A percentile compares a stretch with the other conserved stretches of the same genome.
Conservation (phyloP, 2,329 filamentous ascomycete genomes). For the Chalaropsis ovoidea region DNA sequence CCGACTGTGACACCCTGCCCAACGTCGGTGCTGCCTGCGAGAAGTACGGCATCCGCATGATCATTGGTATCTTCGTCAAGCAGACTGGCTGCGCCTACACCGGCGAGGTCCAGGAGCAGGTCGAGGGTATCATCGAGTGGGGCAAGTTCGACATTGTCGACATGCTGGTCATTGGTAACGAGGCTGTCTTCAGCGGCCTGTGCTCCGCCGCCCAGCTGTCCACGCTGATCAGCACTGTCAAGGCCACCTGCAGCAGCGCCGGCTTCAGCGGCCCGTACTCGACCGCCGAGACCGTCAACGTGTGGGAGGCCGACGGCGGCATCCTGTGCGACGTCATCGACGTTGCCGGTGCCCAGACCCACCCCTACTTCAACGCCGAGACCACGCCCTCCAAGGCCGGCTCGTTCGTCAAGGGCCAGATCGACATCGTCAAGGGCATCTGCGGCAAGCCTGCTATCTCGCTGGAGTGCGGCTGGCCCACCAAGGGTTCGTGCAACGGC, state of each 20-base stretch:
- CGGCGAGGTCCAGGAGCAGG: constrained; percentile 59
- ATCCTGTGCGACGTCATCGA: constrained; percentile 65
- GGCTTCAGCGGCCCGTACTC: constrained; percentile 69
- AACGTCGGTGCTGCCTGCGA: constrained; percentile 62
- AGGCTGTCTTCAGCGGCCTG: constrained; percentile 69
- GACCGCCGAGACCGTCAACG: constrained; percentile 74
- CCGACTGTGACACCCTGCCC: constrained; percentile 74
- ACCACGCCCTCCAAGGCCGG: constrained; percentile 57
- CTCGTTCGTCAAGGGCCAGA: constrained; percentile 62
- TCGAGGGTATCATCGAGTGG: constrained; percentile 62
- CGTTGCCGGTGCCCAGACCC: constrained; percentile 74
- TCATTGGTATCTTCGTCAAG: constrained; percentile 81
- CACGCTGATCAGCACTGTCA: constrained; percentile 58
- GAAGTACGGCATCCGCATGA: constrained; percentile 61
- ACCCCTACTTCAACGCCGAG: constrained; percentile 82
- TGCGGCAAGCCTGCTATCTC: constrained; percentile 72
- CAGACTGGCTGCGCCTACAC: constrained; percentile 49
- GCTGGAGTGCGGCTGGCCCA: constrained; percentile 88
- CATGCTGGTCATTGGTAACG: constrained; percentile 81
- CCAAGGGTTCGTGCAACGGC: constrained; percentile 58
- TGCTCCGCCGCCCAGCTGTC: constrained; percentile 55
- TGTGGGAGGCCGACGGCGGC: constrained; percentile 55
- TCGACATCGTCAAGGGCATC: constrained; percentile 56
- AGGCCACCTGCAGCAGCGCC: constrained; percentile 48
- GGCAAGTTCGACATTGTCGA: constrained; percentile 64